Evolutionary conservation across 495 filamentous ascomycete species (phyloP), one percentile per base, ranked within the genome.

Genomic region (Xylaria venustula): DNA sequence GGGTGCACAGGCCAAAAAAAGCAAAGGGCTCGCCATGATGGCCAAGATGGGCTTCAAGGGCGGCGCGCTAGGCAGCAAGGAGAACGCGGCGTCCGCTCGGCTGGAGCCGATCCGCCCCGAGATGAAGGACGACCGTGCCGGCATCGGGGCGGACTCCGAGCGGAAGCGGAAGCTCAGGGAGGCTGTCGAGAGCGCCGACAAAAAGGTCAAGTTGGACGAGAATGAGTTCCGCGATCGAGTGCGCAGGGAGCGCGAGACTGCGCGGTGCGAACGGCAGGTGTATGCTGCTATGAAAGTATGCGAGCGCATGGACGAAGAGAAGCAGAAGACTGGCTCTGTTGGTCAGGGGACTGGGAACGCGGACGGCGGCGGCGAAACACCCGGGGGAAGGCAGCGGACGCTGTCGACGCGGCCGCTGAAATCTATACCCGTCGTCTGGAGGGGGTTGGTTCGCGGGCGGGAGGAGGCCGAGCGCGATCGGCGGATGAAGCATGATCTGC

Each of bases 11-110:
- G 73, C 75, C 15, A 47, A 68, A 25, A 77, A 79, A 52, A 88
- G 82, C 74, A 98, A 97, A 72, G 94, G 94, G 2, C 86, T 92
- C 56, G 81, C 90, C 58, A 96, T 98, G 92, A 94, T 98, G 93
- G 87, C 90, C n/a, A 92, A 88, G 73, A 88, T 98, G 78, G 94
- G 94, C 7, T 98, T 93, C 75, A 88, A 85, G 61, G 89, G 89
- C 14, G 84, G 85, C 51, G 81, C 84, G 0, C 80, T 96, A 3
- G 91, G 94, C 0, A 88, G 87, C 64, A 63, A 61, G 55, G 73
- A 69, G 25, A 69, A 61, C 32, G 32, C 58, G 19, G 52, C n/a
- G n/a, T n/a, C 50, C 14, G 65, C 54, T 8, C 60, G 60, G 12
- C 9, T 62, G 17, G 60, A 62, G 52, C 60, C 60, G 23, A 41